Base-by-base conservation (phyloP, 371 early-diverging fungal species). In the Parasitella parasitica region DNA sequence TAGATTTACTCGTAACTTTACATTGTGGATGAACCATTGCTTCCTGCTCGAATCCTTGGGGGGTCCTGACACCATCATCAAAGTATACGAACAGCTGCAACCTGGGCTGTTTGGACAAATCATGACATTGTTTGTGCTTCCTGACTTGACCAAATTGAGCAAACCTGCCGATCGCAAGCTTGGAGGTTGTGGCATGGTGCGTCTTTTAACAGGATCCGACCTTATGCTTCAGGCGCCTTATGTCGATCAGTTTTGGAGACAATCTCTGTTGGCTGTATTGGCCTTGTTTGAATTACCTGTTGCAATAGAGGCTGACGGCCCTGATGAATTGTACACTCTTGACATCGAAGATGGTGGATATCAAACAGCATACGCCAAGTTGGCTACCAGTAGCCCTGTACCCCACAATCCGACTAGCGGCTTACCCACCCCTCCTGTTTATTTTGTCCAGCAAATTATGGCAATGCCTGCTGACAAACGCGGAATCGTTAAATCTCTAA, bases 31-130 rank as follows among this genome's bases (percentile, higher is more conserved):
- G 16, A 81, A 84, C 61, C 73, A 84, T 55, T 88, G 89, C 64
- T 81, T 92, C 60, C 77, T 86, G 7, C 56, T 88, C 50, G 87
- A 90, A 16, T 82, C 85, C 36, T 73, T 80, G 6, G 76, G 86
- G 34, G 80, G 82, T 20, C 86, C 89, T 8, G 90, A 91, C 57
- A 83, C 62, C 24, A 75, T 94, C 43, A 75, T 96, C 58, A 78
- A 80, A 12, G 73, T 88, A 1, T 87, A 93, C 71, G 93, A 97
- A 51, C 63, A 72, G 26, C 81, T 97, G 39, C 95, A 96, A 73
- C 83, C 88, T 2, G 82, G 86, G 9, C 72, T 95, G 54, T 91
- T 95, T 74, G 82, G 83, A 2, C 83, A 88, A 37, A 73, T 97
- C 48, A 60, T 92, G 66, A 77, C 76, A 38, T 78, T 82, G 11